Conservation (phyloP, 257 asterid genomes). For the Asclepias syriaca region DNA sequence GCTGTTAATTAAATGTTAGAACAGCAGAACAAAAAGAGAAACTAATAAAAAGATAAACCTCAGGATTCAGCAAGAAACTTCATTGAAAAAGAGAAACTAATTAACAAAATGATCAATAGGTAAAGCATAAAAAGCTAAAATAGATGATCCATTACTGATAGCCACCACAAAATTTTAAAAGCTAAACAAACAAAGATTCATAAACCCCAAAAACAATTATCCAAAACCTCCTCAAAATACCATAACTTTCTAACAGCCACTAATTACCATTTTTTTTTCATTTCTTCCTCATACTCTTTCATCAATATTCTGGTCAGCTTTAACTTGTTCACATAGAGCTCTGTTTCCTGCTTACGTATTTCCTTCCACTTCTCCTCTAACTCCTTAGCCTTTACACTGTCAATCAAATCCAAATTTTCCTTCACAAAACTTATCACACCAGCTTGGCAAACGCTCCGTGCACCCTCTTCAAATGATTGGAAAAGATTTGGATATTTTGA, state of each 20-base stretch:
- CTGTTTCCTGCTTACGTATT: constrained; percentile 33
- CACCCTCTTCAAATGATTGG: constrained; percentile 23
- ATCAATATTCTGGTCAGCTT: constrained; percentile 32
- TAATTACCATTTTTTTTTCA: constrained; percentile 18
- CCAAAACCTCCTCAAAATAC: background rate
- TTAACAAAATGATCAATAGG: background rate
- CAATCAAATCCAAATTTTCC: constrained; percentile 37
- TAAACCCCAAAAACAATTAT: background rate
- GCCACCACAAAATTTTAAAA: background rate
- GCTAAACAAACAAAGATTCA: background rate
- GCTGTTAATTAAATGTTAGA: background rate
- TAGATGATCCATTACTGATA: background rate
- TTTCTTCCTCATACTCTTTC: constrained; percentile 35
- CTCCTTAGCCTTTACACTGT: constrained; percentile 38
- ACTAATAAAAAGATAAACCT: background rate
- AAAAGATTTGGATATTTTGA: constrained; percentile 34
- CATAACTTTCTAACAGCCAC: background rate
- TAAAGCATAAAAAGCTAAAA: background rate
- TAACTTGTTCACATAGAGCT: constrained; percentile 31
- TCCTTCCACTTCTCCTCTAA: constrained; percentile 60
- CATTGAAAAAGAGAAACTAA: background rate
- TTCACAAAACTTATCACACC: constrained; percentile 13
- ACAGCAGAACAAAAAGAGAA: background rate
- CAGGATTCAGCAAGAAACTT: background rate
- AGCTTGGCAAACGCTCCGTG: constrained; percentile 4